phyloP scores from a whole-genome alignment of 2,329 filamentous ascomycete genomes.

The Neopestalotiopsis sp. region DNA sequence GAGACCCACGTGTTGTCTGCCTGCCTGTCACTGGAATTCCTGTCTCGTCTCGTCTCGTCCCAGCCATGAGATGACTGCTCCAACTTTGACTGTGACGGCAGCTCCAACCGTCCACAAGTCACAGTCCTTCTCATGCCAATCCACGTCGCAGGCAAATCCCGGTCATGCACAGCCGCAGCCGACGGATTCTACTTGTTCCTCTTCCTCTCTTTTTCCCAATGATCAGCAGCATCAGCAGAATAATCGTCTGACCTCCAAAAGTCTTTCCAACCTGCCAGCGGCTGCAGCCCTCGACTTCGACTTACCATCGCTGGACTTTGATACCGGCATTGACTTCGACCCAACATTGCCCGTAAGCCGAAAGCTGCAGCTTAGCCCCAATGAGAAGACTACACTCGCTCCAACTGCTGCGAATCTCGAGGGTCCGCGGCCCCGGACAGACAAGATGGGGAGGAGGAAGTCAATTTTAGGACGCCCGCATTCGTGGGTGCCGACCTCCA shows the following conservation, averaged over 20 bases:
- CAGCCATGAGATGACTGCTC: slow-evolving; percentile 49
- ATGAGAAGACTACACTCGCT: slow-evolving; percentile 32
- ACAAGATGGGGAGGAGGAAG: slow-evolving; percentile 44
- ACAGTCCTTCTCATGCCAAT: slow-evolving; percentile 32
- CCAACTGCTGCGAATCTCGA: slow-evolving; percentile 29
- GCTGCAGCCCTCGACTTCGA: slow-evolving; percentile 47
- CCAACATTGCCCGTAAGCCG: slow-evolving; percentile 47
- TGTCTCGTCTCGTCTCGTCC: background rate
- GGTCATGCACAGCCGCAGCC: slow-evolving; percentile 22
- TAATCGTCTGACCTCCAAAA: slow-evolving; percentile 23
- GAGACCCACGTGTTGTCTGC: slow-evolving; percentile 6
- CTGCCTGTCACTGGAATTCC: background rate
- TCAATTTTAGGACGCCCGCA: slow-evolving; percentile 55
- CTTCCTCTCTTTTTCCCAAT: background rate
- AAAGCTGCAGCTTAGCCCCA: slow-evolving; percentile 26
- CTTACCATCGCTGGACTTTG: slow-evolving; percentile 57
- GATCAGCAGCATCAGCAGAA: slow-evolving; percentile 1
- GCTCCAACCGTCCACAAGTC: slow-evolving; percentile 44
- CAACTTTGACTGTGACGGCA: slow-evolving; percentile 43
- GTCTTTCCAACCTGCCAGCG: slow-evolving; percentile 38
- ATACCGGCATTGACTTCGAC: slow-evolving; percentile 46
- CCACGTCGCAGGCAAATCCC: slow-evolving; percentile 36
- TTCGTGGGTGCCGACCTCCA: slow-evolving; percentile 57
- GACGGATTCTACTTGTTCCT: background rate
- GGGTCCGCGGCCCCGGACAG: slow-evolving; percentile 31